These are phyloP conservation scores for Trichoderma sp. DNA, from an alignment of 2,329 filamentous ascomycete genomes.

Conservation along the genomic window DNA sequence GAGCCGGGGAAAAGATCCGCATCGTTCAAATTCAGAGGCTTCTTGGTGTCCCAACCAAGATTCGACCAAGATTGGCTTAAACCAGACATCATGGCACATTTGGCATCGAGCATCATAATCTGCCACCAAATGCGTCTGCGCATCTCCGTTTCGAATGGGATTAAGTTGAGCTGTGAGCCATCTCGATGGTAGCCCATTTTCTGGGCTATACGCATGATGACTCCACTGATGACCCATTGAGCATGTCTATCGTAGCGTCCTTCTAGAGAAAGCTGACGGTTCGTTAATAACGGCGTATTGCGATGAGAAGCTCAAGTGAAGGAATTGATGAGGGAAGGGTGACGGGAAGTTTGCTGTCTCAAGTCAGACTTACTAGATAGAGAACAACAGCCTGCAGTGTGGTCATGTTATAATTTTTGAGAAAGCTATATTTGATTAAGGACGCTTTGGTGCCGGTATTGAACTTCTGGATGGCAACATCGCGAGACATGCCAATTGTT, in stretches of 20 bases:
- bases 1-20: constrained; percentile 54
- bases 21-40: constrained; percentile 58
- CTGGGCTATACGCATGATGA: constrained; percentile 61
- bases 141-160: constrained; percentile 65
- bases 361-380: constrained; percentile 46
- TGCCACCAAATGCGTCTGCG: constrained; percentile 67
- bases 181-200: constrained; percentile 67
- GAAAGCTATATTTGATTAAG: constrained; percentile 53
- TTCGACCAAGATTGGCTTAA: constrained; percentile 52
- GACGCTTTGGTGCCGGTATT: constrained; percentile 50
- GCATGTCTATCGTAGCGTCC: constrained; percentile 58
- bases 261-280: constrained; percentile 50
- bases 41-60: constrained; percentile 54
- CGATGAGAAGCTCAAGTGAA: background rate
- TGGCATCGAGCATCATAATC: constrained; percentile 56
- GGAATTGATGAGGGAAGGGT: background rate
- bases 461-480: constrained; percentile 50
- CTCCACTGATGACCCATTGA: constrained; percentile 59
- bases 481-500: constrained; percentile 49
- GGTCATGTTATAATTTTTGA: constrained; percentile 56
- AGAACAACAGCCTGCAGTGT: constrained; percentile 58
- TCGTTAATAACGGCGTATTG: constrained; percentile 18
- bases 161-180: constrained; percentile 52
- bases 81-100: constrained; percentile 56
- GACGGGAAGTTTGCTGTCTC: background rate